Percentiles rank a stretch among this genome's conserved stretches.
Evolutionary conservation across 2,329 filamentous ascomycete species (phyloP).

Genomic region (Fusarium sacchari): DNA sequence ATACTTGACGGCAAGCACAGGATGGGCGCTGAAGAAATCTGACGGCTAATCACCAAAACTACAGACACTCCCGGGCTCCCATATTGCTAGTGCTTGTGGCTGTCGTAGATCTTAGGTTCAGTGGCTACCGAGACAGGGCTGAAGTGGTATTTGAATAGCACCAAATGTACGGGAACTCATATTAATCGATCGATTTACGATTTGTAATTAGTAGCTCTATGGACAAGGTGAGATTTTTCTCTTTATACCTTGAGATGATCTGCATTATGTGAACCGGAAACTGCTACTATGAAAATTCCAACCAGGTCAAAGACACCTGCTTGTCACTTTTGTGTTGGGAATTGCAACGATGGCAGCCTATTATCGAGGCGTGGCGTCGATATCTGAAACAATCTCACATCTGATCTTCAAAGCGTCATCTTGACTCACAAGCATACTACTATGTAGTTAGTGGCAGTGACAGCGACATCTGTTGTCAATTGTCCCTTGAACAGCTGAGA

Average conservation of each 20-base stretch:
- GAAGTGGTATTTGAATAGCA: neutral
- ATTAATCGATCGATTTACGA: neutral
- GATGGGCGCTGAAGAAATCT: neutral
- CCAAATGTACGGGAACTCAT: neutral
- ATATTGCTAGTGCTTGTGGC: neutral
- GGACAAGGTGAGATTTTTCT: too few species aligned
- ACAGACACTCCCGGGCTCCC: neutral
- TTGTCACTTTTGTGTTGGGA: neutral
- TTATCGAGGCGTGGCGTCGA: constrained; percentile 4
- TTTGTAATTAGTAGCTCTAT: neutral
- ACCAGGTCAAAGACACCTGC: neutral
- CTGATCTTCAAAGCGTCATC: neutral
- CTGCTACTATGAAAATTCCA: neutral
- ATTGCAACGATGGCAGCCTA: neutral
- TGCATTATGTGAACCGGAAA: neutral
- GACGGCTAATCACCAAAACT: neutral
- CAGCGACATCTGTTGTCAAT: constrained; percentile 3
- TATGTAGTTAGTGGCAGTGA: neutral
- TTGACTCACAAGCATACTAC: neutral
- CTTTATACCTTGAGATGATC: neutral
- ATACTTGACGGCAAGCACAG: constrained; percentile 1
- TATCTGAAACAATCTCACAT: neutral
- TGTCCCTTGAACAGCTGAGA: constrained; percentile 43
- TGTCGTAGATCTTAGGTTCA: neutral
- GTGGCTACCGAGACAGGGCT: neutral